Conservation (phyloP, 164 flowering plant species). For the Vitis cinerea region DNA sequence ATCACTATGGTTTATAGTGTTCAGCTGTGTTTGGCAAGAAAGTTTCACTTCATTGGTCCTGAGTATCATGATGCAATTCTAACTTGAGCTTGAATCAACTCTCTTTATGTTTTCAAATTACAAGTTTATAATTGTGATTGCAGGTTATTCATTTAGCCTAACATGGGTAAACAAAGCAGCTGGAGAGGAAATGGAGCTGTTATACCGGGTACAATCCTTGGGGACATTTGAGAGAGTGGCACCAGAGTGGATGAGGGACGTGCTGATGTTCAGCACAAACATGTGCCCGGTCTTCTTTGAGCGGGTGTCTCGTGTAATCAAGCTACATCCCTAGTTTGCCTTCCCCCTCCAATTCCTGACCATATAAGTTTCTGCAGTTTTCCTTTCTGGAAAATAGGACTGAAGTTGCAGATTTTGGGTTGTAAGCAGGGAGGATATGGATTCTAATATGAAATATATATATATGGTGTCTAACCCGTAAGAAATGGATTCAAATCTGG, state of each 20-base stretch:
- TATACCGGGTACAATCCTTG: conserved; percentile 57
- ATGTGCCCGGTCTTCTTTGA: conserved; percentile 82
- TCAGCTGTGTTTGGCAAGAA: neutral
- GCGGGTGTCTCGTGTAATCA: conserved; percentile 61
- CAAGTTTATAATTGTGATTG: conserved; percentile 1
- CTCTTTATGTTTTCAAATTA: neutral
- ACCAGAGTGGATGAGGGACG: conserved; percentile 89
- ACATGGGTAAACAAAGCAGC: conserved; percentile 44
- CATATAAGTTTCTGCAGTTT: no score
- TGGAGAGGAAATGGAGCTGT: conserved; percentile 45
- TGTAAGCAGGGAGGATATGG: no score
- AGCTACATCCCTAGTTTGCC: conserved; percentile 13
- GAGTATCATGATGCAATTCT: neutral
- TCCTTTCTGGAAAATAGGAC: no score
- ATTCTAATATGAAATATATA: no score
- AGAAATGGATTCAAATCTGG: no score
- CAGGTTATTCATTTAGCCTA: conserved; percentile 85
- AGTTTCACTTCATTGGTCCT: neutral
- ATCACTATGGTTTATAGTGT: neutral
- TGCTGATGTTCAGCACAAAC: conserved; percentile 51
- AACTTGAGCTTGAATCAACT: neutral
- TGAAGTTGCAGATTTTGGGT: no score
- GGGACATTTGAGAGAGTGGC: conserved; percentile 85
- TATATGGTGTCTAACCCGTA: no score
- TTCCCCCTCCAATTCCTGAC: no score